These are phyloP conservation scores for Vigna hirtella DNA, from an alignment of 306 rosid species.

Conservation along the genomic window DNA sequence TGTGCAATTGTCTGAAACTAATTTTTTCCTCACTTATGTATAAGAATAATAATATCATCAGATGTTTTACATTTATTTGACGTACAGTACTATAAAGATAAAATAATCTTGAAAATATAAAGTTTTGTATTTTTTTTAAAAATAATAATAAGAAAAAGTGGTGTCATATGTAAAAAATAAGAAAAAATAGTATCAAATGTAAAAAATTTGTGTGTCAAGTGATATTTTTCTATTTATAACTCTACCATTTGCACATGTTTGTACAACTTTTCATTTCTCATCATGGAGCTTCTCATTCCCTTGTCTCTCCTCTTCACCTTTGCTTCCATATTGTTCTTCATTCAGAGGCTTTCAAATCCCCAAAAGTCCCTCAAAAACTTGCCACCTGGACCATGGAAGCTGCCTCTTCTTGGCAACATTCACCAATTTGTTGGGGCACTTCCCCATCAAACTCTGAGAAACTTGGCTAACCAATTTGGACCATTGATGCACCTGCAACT, in stretches of 20 bases:
- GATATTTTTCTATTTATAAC: not conserved
- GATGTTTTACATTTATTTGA: too few relatives aligned
- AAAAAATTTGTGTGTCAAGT: too few relatives aligned
- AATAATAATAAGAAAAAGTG: too few relatives aligned
- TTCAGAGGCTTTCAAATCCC: not conserved
- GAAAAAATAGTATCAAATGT: too few relatives aligned
- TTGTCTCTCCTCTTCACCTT: not conserved
- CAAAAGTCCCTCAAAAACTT: not conserved
- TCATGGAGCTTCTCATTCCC: not conserved
- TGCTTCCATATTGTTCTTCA: not conserved
- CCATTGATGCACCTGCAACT: slow-evolving; percentile 13
- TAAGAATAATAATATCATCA: too few relatives aligned
- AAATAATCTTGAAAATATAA: too few relatives aligned
- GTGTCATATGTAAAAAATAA: too few relatives aligned
- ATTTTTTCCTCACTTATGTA: too few relatives aligned
- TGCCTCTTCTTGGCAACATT: slow-evolving; percentile 16
- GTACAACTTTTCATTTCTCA: not conserved
- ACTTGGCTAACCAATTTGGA: not conserved
- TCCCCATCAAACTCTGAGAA: slow-evolving; percentile 17
- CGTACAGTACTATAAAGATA: too few relatives aligned
- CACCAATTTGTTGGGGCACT: not conserved
- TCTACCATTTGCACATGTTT: not conserved
- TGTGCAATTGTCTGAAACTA: too few relatives aligned
- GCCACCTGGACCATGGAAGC: slow-evolving; percentile 9
- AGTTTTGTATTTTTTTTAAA: too few relatives aligned